These are phyloP conservation scores for Phytophthora pistaciae DNA, from an alignment of 352 stramenopile genomes.

Conservation along the genomic window DNA sequence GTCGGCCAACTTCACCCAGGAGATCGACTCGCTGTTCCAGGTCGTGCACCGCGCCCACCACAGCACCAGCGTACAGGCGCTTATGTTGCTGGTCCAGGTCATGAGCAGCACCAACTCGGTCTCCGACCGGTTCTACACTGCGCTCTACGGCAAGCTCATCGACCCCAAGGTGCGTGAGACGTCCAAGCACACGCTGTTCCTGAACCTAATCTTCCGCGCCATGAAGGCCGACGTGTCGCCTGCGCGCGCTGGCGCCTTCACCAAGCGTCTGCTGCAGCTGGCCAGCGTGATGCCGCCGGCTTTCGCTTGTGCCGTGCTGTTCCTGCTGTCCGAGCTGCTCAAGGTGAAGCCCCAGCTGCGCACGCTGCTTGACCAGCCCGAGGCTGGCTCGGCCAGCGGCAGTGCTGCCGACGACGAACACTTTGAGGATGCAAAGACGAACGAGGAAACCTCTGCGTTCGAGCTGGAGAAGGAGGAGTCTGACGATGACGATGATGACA, in stretches of 20 bases:
- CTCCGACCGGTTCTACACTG: constrained; percentile 97
- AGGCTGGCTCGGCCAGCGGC: constrained; percentile 28
- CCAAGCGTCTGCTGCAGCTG: constrained; percentile 95
- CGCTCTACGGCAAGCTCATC: constrained; percentile 97
- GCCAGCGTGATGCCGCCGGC: constrained; percentile 83
- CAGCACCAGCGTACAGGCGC: constrained; percentile 95
- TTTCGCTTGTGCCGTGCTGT: constrained; percentile 94
- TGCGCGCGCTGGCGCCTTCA: constrained; percentile 89
- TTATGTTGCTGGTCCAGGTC: constrained; percentile 96
- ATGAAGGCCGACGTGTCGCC: constrained; percentile 95
- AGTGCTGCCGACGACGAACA: constrained; percentile 56
- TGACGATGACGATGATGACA: constrained; percentile 47
- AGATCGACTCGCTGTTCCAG: constrained; percentile 85
- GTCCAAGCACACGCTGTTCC: constrained; percentile 96
- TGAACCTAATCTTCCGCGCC: constrained; percentile 98
- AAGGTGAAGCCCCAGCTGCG: constrained; percentile 84
- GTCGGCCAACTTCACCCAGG: constrained; percentile 71
- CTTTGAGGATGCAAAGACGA: constrained; percentile 58
- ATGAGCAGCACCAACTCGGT: constrained; percentile 89
- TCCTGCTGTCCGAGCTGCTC: constrained; percentile 96
- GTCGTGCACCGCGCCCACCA: constrained; percentile 91
- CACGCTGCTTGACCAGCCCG: constrained; percentile 75
- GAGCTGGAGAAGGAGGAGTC: constrained; percentile 55
- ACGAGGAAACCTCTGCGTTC: constrained; percentile 40
- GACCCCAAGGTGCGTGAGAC: constrained; percentile 91